phyloP scores from a whole-genome alignment of 2,329 filamentous ascomycete genomes.

The Dactylellina cionopaga region DNA sequence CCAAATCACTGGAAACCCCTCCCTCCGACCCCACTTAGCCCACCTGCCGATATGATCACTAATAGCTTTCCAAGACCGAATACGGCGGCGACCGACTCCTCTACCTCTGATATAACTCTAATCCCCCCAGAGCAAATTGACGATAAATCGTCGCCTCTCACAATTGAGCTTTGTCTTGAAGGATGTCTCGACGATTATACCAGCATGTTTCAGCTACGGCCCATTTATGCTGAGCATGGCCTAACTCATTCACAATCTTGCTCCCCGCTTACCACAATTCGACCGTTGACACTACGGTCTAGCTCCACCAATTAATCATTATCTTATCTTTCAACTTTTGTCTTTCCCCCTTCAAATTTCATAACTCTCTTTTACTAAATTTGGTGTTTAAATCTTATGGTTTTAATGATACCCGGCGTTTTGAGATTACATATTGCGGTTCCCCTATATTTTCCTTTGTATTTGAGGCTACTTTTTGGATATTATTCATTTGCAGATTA shows the following conservation, averaged over 20 bases:
- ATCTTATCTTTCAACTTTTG: neutral
- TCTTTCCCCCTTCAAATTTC: neutral
- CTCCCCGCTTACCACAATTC: slow-evolving; percentile 35
- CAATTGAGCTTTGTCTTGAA: slow-evolving; percentile 50
- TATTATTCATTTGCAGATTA: neutral
- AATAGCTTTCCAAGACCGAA: slow-evolving; percentile 29
- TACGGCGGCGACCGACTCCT: slow-evolving; percentile 12
- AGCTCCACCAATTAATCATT: slow-evolving; percentile 6
- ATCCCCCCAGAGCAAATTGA: neutral
- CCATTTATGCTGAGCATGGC: slow-evolving; percentile 25
- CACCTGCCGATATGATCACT: slow-evolving; percentile 32
- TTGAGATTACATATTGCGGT: slow-evolving; percentile 4
- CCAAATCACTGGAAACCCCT: slow-evolving; percentile 51
- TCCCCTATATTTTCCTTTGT: slow-evolving; percentile 24
- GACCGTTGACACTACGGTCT: slow-evolving; percentile 24
- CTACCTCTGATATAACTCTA: slow-evolving; percentile 9
- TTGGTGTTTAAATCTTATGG: too few species aligned
- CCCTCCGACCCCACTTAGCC: slow-evolving; percentile 44
- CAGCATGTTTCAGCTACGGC: slow-evolving; percentile 47
- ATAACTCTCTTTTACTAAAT: slow-evolving; percentile 13
- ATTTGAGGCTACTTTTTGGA: too few species aligned
- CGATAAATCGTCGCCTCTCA: slow-evolving; percentile 41
- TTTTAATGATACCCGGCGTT: slow-evolving; percentile 53
- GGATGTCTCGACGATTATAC: slow-evolving; percentile 42
- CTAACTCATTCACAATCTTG: slow-evolving; percentile 33